phyloP scores from a whole-genome alignment of 2,329 filamentous ascomycete species.

The Xylaria sp. region DNA sequence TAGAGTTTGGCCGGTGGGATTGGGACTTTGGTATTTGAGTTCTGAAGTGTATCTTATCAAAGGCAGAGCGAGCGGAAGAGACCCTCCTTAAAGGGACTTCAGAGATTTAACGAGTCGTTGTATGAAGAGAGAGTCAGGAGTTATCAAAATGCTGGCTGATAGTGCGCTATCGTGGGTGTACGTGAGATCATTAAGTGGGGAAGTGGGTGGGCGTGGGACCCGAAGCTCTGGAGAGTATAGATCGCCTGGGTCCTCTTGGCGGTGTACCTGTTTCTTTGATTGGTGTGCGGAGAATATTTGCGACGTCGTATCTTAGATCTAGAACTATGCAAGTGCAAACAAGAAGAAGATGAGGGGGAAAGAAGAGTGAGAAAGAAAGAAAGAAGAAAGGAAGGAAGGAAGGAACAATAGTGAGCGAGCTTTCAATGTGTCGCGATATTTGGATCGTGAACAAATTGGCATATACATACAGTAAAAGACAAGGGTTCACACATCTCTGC shows the following conservation, averaged over 20 bases:
- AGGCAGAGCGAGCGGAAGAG: neutral
- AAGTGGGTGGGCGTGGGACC: slow-evolving; percentile 21
- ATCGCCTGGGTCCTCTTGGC: slow-evolving; percentile 32
- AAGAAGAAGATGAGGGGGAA: neutral
- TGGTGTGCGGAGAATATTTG: slow-evolving; percentile 7
- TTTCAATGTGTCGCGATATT: slow-evolving; percentile 7
- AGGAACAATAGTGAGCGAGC: no score
- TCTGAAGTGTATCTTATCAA: slow-evolving; percentile 28
- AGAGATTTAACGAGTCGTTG: slow-evolving; percentile 22
- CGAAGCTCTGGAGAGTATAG: slow-evolving; percentile 38
- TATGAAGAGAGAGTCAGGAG: slow-evolving; percentile 9
- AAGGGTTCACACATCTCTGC: slow-evolving; percentile 40
- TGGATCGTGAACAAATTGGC: neutral
- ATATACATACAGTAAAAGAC: slow-evolving; percentile 10
- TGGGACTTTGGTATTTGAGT: slow-evolving; percentile 6
- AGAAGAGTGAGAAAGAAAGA: neutral
- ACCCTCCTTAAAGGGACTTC: slow-evolving; percentile 3
- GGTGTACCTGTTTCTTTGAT: slow-evolving; percentile 22
- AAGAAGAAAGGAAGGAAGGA: neutral
- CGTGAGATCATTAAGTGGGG: slow-evolving; percentile 36
- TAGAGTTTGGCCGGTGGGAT: slow-evolving; percentile 24
- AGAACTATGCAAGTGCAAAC: no score
- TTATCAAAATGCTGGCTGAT: slow-evolving; percentile 2
- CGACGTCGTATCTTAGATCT: slow-evolving; percentile 1
- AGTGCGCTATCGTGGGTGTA: slow-evolving; percentile 6